Conservation (phyloP, 1,139 yeast species). For the Kodamaea plutei region DNA sequence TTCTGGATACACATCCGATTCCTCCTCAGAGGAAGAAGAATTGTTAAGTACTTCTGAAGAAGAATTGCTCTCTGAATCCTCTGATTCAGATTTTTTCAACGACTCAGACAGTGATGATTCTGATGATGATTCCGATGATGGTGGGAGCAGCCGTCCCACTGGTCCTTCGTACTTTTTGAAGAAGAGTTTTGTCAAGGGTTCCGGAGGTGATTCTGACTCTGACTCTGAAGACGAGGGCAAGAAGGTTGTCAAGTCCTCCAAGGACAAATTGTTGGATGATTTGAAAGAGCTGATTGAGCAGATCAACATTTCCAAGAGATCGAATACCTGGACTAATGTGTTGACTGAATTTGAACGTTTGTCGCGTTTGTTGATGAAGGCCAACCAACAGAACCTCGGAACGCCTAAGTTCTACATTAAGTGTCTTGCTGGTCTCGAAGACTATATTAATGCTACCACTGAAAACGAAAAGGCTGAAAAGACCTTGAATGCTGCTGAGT, state of each 20-base stretch:
- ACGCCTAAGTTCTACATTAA: constrained; percentile 72
- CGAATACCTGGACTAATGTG: constrained; percentile 77
- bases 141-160: constrained; percentile 40
- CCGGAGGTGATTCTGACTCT: constrained; percentile 49
- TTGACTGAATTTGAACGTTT: constrained; percentile 76
- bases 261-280: constrained; percentile 88
- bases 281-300: constrained; percentile 64
- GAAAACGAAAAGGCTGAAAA: constrained; percentile 61
- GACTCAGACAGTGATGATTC: constrained; percentile 28
- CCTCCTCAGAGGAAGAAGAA: constrained; percentile 76
- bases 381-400: constrained; percentile 68
- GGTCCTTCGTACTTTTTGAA: constrained; percentile 60
- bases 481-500: constrained; percentile 76
- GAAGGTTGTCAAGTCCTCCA: constrained; percentile 88
- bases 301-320: constrained; percentile 66
- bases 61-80: constrained; percentile 41
- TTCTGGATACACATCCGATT: constrained; percentile 56
- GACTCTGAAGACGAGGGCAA: constrained; percentile 65
- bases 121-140: constrained; percentile 40
- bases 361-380: constrained; percentile 60
- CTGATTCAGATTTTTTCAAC: constrained; percentile 34
- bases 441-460: constrained; percentile 53
- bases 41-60: constrained; percentile 68
- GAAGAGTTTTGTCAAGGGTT: constrained; percentile 49
- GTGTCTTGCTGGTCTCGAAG: constrained; percentile 70